Conservation (phyloP, 177 flowering plant species). For the Vitis hybrid region DNA sequence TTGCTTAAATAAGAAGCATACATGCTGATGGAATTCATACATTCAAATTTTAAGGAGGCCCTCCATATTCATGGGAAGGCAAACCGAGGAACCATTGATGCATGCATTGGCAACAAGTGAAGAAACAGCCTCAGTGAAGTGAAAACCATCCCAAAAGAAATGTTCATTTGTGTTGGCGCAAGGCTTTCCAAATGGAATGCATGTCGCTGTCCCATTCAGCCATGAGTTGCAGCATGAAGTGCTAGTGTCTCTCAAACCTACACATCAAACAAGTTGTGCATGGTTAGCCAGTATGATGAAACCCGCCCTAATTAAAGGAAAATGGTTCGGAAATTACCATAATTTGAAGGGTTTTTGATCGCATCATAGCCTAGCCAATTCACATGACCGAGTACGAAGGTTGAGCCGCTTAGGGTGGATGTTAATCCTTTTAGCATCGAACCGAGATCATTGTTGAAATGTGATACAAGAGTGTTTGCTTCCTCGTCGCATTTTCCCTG, state of each 20-base stretch:
- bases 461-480: slow-evolving; percentile 21
- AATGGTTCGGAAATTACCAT: slow-evolving; percentile 18
- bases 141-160: slow-evolving; percentile 35
- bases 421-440: slow-evolving; percentile 24
- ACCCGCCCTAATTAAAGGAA: neutral
- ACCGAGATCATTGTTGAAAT: slow-evolving; percentile 30
- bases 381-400: slow-evolving; percentile 24
- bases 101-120: slow-evolving; percentile 24
- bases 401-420: slow-evolving; percentile 22
- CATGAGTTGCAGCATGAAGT: slow-evolving; percentile 33
- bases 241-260: slow-evolving; percentile 22
- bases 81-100: slow-evolving; percentile 18
- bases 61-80: slow-evolving; percentile 20
- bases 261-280: too few relatives aligned
- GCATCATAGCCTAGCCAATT: slow-evolving; percentile 23
- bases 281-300: neutral
- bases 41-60: neutral
- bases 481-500: slow-evolving; percentile 21
- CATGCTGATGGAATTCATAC: too few relatives aligned
- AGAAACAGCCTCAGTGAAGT: slow-evolving; percentile 23
- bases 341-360: slow-evolving; percentile 19
- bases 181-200: slow-evolving; percentile 27
- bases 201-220: slow-evolving; percentile 23
- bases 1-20: too few relatives aligned
- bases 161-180: slow-evolving; percentile 15